These are phyloP conservation scores for Hypoxylon rickii DNA, from an alignment of 495 filamentous ascomycete species.

Conservation along the genomic window DNA sequence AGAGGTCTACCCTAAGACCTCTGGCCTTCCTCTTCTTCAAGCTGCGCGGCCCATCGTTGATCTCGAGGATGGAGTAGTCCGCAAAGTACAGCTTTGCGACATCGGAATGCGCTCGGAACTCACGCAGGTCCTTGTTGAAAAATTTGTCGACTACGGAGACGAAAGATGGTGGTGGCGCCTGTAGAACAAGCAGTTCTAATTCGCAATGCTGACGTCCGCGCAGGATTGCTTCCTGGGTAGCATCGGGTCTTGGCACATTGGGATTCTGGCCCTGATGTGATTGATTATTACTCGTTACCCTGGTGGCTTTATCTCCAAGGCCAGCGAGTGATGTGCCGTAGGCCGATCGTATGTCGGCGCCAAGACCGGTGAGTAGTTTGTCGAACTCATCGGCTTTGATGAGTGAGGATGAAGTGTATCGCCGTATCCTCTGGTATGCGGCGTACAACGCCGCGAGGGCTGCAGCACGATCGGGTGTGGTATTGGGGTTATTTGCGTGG, in stretches of 20 bases:
- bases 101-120: conserved; percentile 47
- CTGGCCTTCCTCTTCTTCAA: conserved; percentile 32
- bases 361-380: conserved; percentile 48
- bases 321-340: conserved; percentile 48
- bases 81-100: conserved; percentile 55
- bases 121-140: conserved; percentile 47
- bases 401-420: conserved; percentile 44
- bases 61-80: conserved; percentile 53
- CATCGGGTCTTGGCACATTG: conserved; percentile 29
- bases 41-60: conserved; percentile 44
- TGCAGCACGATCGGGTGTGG: conserved; percentile 27
- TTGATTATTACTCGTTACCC: conserved; percentile 31
- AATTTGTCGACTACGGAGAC: conserved; percentile 52
- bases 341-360: conserved; percentile 49
- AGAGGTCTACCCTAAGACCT: conserved; percentile 47
- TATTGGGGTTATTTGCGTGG: conserved; percentile 8
- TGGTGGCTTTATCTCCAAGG: conserved; percentile 37
- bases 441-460: conserved; percentile 42
- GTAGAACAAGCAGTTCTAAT: conserved; percentile 53
- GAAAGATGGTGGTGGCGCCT: conserved; percentile 51
- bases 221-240: conserved; percentile 36
- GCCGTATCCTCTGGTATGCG: conserved; percentile 55
- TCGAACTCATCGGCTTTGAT: conserved; percentile 56
- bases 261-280: conserved; percentile 30
- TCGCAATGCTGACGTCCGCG: conserved; percentile 47